These are phyloP conservation scores for Ophiosphaerella narmari DNA, from an alignment of 2,329 filamentous ascomycete species.

Conservation along the genomic window DNA sequence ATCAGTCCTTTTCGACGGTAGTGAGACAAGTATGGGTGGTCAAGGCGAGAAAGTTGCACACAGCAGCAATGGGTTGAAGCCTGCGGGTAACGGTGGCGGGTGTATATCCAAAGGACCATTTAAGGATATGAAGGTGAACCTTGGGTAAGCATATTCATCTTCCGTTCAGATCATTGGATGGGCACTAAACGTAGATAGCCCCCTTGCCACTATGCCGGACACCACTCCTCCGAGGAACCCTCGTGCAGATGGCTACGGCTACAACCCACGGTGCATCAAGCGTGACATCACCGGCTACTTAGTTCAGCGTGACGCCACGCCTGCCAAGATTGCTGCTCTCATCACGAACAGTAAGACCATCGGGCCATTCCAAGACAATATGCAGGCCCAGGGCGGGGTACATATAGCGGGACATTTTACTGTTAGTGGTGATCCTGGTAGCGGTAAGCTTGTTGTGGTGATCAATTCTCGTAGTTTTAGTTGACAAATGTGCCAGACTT, in stretches of 20 bases:
- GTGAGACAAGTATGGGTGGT: constrained; percentile 54
- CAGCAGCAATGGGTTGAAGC: constrained; percentile 35
- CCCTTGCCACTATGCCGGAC: constrained; percentile 25
- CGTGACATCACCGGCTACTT: constrained; percentile 45
- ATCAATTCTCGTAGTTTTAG: background rate
- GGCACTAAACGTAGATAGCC: constrained; percentile 10
- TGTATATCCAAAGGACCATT: constrained; percentile 60
- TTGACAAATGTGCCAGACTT: constrained; percentile 36
- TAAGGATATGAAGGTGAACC: constrained; percentile 42
- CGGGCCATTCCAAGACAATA: constrained; percentile 44
- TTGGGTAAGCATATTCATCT: constrained; percentile 25
- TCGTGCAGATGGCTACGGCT: constrained; percentile 33
- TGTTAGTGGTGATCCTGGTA: constrained; percentile 51
- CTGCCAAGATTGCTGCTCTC: constrained; percentile 33
- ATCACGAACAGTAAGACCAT: constrained; percentile 34
- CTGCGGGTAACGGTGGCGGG: constrained; percentile 60
- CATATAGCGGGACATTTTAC: constrained; percentile 54
- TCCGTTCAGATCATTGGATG: background rate
- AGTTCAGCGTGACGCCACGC: constrained; percentile 30
- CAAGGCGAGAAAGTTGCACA: constrained; percentile 50
- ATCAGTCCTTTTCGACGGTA: constrained; percentile 63
- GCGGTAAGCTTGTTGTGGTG: constrained; percentile 25
- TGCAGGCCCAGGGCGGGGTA: constrained; percentile 47
- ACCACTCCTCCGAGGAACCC: constrained; percentile 48
- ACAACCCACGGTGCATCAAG: constrained; percentile 48